Evolutionary conservation across 768 basidiomycete species (phyloP), one percentile per base, ranked within the genome.

Genomic region (Tulasnella sp.): DNA sequence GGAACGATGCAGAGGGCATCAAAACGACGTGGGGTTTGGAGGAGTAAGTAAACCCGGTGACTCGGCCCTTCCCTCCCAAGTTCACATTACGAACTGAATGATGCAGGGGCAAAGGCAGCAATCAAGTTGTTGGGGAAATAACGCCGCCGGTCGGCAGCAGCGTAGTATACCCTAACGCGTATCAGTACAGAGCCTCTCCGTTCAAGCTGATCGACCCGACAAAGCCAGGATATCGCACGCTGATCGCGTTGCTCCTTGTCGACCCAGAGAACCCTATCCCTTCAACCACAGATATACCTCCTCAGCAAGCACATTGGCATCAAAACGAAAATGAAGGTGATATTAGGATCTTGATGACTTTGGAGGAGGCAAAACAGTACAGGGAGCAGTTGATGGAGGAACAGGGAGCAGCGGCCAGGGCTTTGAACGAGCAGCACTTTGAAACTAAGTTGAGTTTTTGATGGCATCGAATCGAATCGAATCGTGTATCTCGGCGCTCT

Each of bases 11-110:
- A 0, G 58, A 9, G 79, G 86, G 44, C 86, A 84, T 78, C 85
- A 85, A 38, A 7, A 76, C 82, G 31, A 88, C 88, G 0, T 90
- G 89, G 89, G 89, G 89, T 19, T 81, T 90, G 27, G 62, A 68
- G 21, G 24, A 27, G 77, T 78, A 38, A 34, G 68, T 39, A 3
- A 10, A 31, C n/a, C 38, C 16, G 38, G 14, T 6, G 31, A 16
- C 14, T n/a, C 39, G 39, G 39, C 39, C 10, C 3, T 39, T 31
- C 38, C 5, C 46, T 16, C 2, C n/a, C n/a, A n/a, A n/a, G n/a
- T n/a, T n/a, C 14, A 31, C 16, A 31, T 34, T n/a, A 9, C 38
- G 24, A 34, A 10, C 39, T 16, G 38, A 39, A 71, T 71, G 27
- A 34, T n/a, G 14, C 31, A 31, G 68, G 14, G 48, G 46, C 56